A percentile compares a stretch with the other conserved stretches of the same genome.
phyloP scores from a whole-genome alignment of 116 monocot genomes.

The Posidonia oceanica region DNA sequence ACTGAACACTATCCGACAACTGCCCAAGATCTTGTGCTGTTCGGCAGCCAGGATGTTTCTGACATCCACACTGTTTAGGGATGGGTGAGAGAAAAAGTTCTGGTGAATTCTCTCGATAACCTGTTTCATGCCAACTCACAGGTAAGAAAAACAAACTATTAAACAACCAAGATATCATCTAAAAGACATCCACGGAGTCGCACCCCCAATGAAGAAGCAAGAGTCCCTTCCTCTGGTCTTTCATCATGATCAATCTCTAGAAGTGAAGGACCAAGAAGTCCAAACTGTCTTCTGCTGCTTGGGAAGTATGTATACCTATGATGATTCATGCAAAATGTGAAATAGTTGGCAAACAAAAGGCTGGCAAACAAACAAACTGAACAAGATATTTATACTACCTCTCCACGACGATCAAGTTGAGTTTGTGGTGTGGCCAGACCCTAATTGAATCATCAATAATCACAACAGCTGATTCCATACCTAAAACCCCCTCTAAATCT shows the following conservation, averaged over 20 bases:
- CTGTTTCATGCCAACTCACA: conserved; percentile 17
- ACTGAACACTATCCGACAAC: conserved; percentile 87
- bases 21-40: conserved; percentile 66
- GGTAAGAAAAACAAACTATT: neutral
- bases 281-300: conserved; percentile 87
- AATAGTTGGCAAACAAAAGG: neutral
- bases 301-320: conserved; percentile 90
- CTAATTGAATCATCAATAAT: conserved; percentile 90
- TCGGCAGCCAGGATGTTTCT: conserved; percentile 85
- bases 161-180: conserved; percentile 3
- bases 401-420: conserved; percentile 89
- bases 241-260: conserved; percentile 95
- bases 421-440: conserved; percentile 95
- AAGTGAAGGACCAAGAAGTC: conserved; percentile 86
- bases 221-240: conserved; percentile 89
- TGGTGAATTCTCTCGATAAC: conserved; percentile 88
- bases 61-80: conserved; percentile 64
- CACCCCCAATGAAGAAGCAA: conserved; percentile 77
- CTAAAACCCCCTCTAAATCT: conserved; percentile 90
- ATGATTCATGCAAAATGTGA: neutral
- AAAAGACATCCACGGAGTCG: conserved; percentile 5
- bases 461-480: conserved; percentile 96
- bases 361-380: neutral
- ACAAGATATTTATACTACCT: conserved; percentile 33
- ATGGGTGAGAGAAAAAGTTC: conserved; percentile 63